These are phyloP conservation scores for Bryoerythrophyllum caledonicum DNA, from an alignment of 225 moss, liverwort and hornwort species.

Conservation along the genomic window DNA sequence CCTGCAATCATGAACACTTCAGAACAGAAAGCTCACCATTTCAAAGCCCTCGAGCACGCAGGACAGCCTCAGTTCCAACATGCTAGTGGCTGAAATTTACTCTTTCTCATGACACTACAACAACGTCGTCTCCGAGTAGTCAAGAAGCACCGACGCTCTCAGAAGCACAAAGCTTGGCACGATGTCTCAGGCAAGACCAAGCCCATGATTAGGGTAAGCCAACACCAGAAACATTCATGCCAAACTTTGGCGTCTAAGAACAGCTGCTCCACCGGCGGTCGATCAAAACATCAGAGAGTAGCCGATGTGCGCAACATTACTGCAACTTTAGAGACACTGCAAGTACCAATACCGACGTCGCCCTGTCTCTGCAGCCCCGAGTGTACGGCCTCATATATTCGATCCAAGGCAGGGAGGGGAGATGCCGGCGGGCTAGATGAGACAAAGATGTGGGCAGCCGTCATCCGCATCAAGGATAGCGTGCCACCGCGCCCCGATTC, in stretches of 20 bases:
- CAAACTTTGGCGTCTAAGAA: slow-evolving; percentile 45
- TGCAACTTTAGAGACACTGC: slow-evolving; percentile 13
- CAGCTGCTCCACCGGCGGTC: background rate
- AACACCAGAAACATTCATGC: slow-evolving; percentile 35
- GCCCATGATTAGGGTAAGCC: slow-evolving; percentile 17
- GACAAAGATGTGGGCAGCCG: background rate
- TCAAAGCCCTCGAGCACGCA: background rate
- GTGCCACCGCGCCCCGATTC: slow-evolving; percentile 12
- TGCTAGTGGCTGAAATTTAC: background rate
- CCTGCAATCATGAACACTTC: background rate
- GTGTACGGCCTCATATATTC: background rate
- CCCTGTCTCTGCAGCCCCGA: background rate
- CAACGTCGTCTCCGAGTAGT: background rate
- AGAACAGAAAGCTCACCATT: background rate
- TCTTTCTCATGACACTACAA: background rate
- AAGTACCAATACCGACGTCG: background rate
- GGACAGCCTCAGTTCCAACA: background rate
- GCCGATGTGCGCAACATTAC: background rate
- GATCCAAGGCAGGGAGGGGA: background rate
- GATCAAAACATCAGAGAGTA: background rate
- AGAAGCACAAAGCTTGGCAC: slow-evolving; percentile 60
- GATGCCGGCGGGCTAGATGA: slow-evolving; percentile 1
- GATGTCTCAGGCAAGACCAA: slow-evolving; percentile 17
- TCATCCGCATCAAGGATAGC: background rate
- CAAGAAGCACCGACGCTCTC: slow-evolving; percentile 13